Base-by-base conservation (phyloP, 139 green algal genomes). In the Auxenochlorella pyrenoidosa region DNA sequence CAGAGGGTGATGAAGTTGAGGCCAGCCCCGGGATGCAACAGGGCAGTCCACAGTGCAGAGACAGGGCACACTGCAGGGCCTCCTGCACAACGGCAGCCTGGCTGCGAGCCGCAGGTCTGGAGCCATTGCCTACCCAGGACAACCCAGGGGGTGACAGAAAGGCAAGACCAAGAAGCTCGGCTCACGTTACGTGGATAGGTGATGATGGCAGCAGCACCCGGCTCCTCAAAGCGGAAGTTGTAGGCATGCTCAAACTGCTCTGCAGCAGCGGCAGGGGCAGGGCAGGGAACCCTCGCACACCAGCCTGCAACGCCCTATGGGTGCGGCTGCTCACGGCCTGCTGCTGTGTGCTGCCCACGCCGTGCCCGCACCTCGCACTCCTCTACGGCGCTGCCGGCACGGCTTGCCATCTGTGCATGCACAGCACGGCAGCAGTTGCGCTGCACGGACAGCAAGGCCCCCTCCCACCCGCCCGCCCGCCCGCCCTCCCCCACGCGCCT, bases 151-250 rank as follows among this genome's bases (percentile, higher is more conserved):
- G n/a, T n/a, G n/a, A n/a, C n/a, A n/a, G n/a, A n/a, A n/a, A 43
- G 70, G 34, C 70, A 43, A 19, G 70, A 5, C 30, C 70, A 76
- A 5, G 70, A 76, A 76, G n/a, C n/a, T n/a, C 34, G 22, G 54
- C 59, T 59, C 68, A 91, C 51, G 12, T 91, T 41, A 44, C 97
- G 93, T 5, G 97, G 93, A 87, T 98, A 93, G 24, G 90, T 96
- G 13, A 94, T 85, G 34, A 99, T 93, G 40, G 90, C 63, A 30
- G 84, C 88, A 0, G 73, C 87, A 3, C 95, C 95, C 0, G 94
- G 94, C 91, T 99, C 96, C 94, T 93, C 92, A 54, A 91, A 98
- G 84, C 97, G 91, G 92, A 99, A 99, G 92, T 99, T 99, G 87
- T 98, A 99, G 10, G 73, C 65, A 10, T 92, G 90, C 91, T 99